These are phyloP conservation scores for Trypanosoma cruzi DNA, from an alignment of 208 protist genomes.

Conservation along the genomic window DNA sequence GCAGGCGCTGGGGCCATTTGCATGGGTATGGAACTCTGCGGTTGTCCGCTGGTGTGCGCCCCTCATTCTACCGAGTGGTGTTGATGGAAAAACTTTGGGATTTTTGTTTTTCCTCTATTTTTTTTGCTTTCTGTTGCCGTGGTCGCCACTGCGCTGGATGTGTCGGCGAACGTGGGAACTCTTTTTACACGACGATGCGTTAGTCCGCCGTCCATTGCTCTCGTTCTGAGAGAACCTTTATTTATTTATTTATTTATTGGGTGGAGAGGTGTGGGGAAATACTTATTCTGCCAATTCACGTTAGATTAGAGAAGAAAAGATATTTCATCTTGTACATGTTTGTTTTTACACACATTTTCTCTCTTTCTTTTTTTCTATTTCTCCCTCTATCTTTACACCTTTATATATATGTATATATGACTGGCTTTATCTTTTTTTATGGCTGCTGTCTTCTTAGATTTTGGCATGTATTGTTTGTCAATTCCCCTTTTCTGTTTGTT, in stretches of 20 bases:
- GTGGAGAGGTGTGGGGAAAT: not conserved
- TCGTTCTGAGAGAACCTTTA: conserved; percentile 35
- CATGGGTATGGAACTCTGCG: not conserved
- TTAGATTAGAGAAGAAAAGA: conserved; percentile 7
- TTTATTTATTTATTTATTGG: not conserved
- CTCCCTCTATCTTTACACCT: no score
- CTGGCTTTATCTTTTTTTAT: not conserved
- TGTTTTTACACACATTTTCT: not conserved
- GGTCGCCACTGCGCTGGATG: conserved; percentile 53
- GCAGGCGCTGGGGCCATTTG: not conserved
- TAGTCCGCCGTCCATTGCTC: conserved; percentile 53
- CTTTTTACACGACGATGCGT: conserved; percentile 60
- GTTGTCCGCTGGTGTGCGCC: conserved; percentile 6
- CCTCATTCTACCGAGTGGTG: conserved; percentile 1
- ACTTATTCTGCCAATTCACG: not conserved
- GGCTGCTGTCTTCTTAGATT: not conserved
- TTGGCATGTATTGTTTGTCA: not conserved
- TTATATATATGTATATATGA: conserved; percentile 2
- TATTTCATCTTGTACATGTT: not conserved
- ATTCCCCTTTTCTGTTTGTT: not conserved
- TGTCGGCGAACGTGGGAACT: conserved; percentile 47
- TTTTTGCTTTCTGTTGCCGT: conserved; percentile 31
- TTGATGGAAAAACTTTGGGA: conserved; percentile 29
- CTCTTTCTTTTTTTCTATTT: no score
- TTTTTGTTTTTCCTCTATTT: conserved; percentile 52